Conservation (phyloP, 345 rosid genomes). For the Camelina hispida region DNA sequence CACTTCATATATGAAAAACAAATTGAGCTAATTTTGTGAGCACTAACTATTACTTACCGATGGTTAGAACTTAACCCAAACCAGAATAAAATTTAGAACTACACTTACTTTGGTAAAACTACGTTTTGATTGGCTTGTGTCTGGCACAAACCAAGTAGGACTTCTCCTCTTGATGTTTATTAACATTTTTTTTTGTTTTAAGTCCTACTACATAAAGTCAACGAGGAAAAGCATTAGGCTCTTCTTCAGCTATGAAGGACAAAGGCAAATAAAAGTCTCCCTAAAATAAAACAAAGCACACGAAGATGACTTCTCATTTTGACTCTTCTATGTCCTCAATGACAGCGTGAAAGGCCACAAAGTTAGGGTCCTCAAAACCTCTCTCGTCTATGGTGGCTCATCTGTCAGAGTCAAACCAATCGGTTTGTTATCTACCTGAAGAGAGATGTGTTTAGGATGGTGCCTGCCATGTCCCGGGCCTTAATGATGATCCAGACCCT, state of each 20-base stretch:
- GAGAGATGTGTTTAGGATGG: conserved; percentile 57
- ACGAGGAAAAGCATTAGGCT: conserved; percentile 13
- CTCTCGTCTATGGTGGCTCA: no score
- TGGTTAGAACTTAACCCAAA: conserved; percentile 36
- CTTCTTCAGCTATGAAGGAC: conserved; percentile 26
- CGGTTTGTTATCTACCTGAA: neutral
- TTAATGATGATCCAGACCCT: conserved; percentile 83
- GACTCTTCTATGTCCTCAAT: conserved; percentile 38
- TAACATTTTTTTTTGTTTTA: no score
- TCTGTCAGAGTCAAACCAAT: no score
- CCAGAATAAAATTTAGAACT: neutral
- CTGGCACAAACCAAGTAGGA: conserved; percentile 15
- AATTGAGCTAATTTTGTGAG: conserved; percentile 14
- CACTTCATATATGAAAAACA: conserved; percentile 24
- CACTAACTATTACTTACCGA: conserved; percentile 48
- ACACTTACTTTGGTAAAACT: neutral
- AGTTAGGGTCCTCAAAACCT: no score
- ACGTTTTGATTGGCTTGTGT: conserved; percentile 10
- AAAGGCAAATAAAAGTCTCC: conserved; percentile 27
- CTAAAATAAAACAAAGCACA: conserved; percentile 16
- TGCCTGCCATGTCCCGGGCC: conserved; percentile 97
- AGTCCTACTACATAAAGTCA: conserved; percentile 39
- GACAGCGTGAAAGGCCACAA: no score
- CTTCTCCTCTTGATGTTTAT: conserved; percentile 7
- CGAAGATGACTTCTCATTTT: conserved; percentile 19